A percentile compares a stretch with the other conserved stretches of the same genome.
phyloP scores from a whole-genome alignment of 108 stramenopile genomes.

The Pseudonitzschia delicatissima region DNA sequence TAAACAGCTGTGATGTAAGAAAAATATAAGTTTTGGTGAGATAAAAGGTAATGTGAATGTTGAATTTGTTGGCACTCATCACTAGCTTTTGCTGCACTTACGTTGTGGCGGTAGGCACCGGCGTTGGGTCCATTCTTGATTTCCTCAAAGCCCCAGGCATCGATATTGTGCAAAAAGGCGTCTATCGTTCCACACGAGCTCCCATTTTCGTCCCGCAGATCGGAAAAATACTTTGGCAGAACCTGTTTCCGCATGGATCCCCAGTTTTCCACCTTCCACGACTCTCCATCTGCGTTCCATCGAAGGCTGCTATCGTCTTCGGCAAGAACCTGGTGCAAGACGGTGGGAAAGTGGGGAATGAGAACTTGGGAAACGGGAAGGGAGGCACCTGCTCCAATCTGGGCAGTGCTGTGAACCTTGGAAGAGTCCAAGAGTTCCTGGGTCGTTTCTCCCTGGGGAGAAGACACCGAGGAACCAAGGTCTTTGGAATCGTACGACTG shows the following conservation, averaged over 20 bases:
- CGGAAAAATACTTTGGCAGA: constrained; percentile 47
- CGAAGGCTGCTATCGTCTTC: constrained; percentile 25
- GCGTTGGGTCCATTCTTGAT: constrained; percentile 49
- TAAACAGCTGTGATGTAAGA: constrained; percentile 29
- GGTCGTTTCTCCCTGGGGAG: constrained; percentile 10
- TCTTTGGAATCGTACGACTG: constrained; percentile 35
- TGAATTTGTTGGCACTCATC: background rate
- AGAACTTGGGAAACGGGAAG: constrained; percentile 15
- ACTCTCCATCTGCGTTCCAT: constrained; percentile 51
- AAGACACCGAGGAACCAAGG: background rate
- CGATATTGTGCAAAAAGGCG: constrained; percentile 52
- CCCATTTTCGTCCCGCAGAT: constrained; percentile 42
- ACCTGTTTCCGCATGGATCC: constrained; percentile 46
- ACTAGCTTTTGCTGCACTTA: constrained; percentile 25
- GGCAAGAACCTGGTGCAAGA: constrained; percentile 40
- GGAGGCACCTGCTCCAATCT: constrained; percentile 15
- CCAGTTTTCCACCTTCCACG: constrained; percentile 57
- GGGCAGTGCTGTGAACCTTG: constrained; percentile 26
- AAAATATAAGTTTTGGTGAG: background rate
- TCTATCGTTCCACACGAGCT: constrained; percentile 45
- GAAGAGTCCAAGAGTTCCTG: constrained; percentile 32
- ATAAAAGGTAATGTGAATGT: background rate
- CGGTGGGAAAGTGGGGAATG: constrained; percentile 42
- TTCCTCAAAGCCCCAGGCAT: constrained; percentile 67
- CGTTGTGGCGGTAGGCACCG: constrained; percentile 52